Percentiles rank a stretch among this genome's conserved stretches.
Evolutionary conservation across 805 yeast species (phyloP).

Genomic region (Candida ovalis): DNA sequence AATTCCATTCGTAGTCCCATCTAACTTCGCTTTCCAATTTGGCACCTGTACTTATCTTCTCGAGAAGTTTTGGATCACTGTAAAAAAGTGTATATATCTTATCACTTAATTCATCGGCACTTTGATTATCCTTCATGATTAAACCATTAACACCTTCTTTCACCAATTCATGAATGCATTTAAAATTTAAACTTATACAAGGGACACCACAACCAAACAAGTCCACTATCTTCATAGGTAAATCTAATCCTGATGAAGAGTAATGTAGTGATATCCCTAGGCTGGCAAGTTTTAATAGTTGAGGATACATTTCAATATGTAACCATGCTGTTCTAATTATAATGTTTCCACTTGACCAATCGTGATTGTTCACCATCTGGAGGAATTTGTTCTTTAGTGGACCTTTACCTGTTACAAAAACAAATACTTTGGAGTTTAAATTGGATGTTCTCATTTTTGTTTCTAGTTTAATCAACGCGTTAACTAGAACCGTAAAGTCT

Average conservation of each 20-base stretch:
- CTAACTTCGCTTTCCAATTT: conserved; percentile 57
- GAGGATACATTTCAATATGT: conserved; percentile 72
- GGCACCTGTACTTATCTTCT: conserved; percentile 63
- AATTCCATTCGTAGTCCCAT: conserved; percentile 79
- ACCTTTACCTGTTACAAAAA: conserved; percentile 96
- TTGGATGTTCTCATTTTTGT: conserved; percentile 20
- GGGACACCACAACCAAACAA: conserved; percentile 96
- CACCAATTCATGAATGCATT: conserved; percentile 77
- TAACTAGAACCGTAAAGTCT: conserved; percentile 66
- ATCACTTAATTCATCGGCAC: conserved; percentile 42
- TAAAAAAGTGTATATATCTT: conserved; percentile 31
- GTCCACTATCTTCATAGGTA: conserved; percentile 97
- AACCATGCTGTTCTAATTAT: conserved; percentile 72
- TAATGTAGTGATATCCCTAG: conserved; percentile 86
- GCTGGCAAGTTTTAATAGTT: conserved; percentile 71
- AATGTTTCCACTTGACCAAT: conserved; percentile 42
- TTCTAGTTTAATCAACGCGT: conserved; percentile 65
- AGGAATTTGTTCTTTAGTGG: conserved; percentile 59
- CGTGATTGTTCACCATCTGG: conserved; percentile 14
- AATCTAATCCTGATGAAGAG: conserved; percentile 88
- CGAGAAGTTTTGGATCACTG: conserved; percentile 21
- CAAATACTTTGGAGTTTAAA: conserved; percentile 45
- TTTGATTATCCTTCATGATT: conserved; percentile 36
- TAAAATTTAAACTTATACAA: conserved; percentile 72
- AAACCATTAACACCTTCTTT: conserved; percentile 67